These are phyloP conservation scores for Aspergillus pseudonomiae DNA, from an alignment of 2,329 filamentous ascomycete genomes.

Conservation along the genomic window DNA sequence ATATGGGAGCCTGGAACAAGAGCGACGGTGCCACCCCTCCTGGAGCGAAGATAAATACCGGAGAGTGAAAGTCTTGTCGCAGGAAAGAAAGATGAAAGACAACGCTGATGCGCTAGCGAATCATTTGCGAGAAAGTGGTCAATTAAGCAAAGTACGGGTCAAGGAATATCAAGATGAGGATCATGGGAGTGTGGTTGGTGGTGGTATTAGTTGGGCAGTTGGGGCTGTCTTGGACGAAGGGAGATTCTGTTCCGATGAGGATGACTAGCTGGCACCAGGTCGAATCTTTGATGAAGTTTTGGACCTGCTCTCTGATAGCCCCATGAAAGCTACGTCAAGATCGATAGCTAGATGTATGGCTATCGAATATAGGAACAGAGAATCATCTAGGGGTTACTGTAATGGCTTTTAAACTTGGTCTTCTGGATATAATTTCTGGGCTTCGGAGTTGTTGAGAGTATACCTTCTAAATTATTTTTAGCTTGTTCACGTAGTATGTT, in stretches of 20 bases:
- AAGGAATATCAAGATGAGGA: constrained; percentile 34
- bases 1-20: constrained; percentile 35
- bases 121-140: constrained; percentile 15
- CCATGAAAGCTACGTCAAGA: too few relatives aligned
- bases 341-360: too few relatives aligned
- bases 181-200: constrained; percentile 33
- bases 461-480: too few relatives aligned
- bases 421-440: too few relatives aligned
- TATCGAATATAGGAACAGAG: too few relatives aligned
- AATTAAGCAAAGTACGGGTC: constrained; percentile 18
- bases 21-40: constrained; percentile 24
- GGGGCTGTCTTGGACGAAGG: neutral
- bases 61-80: constrained; percentile 11
- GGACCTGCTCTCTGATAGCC: neutral
- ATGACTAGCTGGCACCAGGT: neutral
- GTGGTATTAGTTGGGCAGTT: neutral
- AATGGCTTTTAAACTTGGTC: too few relatives aligned
- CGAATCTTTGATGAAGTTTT: neutral
- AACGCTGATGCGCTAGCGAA: neutral
- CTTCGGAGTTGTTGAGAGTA: too few relatives aligned
- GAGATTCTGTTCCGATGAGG: neutral
- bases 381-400: too few relatives aligned
- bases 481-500: too few relatives aligned
- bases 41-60: constrained; percentile 5
- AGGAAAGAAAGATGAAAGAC: constrained; percentile 30